Evolutionary conservation across 805 yeast species (phyloP).

Genomic region (Soucietia sequanensis): DNA sequence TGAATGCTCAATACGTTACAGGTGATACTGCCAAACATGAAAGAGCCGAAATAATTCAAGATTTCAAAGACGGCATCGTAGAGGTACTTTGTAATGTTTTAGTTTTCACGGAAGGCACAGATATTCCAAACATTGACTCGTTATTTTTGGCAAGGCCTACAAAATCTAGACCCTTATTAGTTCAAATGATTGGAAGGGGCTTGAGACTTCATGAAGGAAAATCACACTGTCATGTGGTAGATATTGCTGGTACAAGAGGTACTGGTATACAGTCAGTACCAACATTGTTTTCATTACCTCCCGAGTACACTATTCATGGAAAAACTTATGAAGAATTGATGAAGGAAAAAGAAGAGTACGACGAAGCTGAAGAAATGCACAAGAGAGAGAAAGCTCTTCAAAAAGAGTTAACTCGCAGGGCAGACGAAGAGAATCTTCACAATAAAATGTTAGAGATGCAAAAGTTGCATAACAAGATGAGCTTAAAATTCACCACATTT

Average conservation of each 20-base stretch:
- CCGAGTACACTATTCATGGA: conserved; percentile 21
- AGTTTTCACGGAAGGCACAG: conserved; percentile 93
- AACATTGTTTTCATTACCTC: conserved; percentile 39
- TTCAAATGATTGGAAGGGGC: conserved; percentile 93
- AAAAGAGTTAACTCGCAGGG: conserved; percentile 9
- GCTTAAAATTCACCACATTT: conserved; percentile 35
- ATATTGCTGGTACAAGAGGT: conserved; percentile 65
- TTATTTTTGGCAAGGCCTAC: conserved; percentile 80
- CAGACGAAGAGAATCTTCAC: conserved; percentile 9
- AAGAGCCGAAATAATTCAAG: conserved; percentile 52
- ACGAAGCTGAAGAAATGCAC: conserved; percentile 11
- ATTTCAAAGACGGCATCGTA: conserved; percentile 60
- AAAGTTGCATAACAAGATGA: conserved; percentile 11
- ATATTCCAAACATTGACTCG: conserved; percentile 85
- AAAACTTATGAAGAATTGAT: conserved; percentile 30
- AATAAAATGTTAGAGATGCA: conserved; percentile 10
- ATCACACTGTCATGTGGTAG: conserved; percentile 68
- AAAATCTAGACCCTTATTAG: conserved; percentile 62
- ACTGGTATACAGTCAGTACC: conserved; percentile 58
- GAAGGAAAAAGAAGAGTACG: conserved; percentile 11
- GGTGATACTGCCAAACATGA: conserved; percentile 57
- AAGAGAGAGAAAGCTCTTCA: conserved; percentile 8
- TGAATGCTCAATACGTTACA: conserved; percentile 70
- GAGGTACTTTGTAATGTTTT: conserved; percentile 84
- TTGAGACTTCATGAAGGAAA: conserved; percentile 64